Conservation (phyloP, 495 filamentous ascomycete species). For the Aspergillus mulundensis region DNA sequence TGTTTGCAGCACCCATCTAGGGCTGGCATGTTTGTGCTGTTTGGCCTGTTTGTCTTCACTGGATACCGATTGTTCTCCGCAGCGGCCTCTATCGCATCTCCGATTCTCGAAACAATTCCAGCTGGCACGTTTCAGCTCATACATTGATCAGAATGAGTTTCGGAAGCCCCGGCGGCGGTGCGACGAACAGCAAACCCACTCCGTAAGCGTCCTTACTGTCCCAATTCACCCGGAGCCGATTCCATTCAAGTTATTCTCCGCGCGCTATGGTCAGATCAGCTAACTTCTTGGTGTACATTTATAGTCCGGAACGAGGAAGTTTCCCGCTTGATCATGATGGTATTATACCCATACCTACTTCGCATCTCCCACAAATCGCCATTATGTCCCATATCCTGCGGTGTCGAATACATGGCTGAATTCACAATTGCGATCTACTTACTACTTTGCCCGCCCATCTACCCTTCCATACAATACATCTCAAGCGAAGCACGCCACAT, state of each 20-base stretch:
- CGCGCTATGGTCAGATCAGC: background rate
- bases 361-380: background rate
- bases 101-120: background rate
- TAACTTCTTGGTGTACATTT: background rate
- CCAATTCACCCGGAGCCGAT: background rate
- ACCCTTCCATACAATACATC: no score
- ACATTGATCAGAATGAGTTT: conserved; percentile 49
- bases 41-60: conserved; percentile 39
- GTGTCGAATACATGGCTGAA: background rate
- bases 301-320: conserved; percentile 86
- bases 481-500: no score
- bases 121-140: background rate
- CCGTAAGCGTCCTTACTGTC: conserved; percentile 56
- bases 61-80: background rate
- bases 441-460: no score
- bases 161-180: conserved; percentile 71
- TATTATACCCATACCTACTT: conserved; percentile 26
- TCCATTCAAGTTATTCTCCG: background rate
- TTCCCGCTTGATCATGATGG: conserved; percentile 96
- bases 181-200: conserved; percentile 64
- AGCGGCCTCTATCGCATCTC: background rate
- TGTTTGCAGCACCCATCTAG: background rate
- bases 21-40: conserved; percentile 36
- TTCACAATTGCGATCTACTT: background rate
- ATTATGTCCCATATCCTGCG: no score